Evolutionary conservation across 768 basidiomycete genomes (phyloP).

Genomic region (Boletus subparvulus): DNA sequence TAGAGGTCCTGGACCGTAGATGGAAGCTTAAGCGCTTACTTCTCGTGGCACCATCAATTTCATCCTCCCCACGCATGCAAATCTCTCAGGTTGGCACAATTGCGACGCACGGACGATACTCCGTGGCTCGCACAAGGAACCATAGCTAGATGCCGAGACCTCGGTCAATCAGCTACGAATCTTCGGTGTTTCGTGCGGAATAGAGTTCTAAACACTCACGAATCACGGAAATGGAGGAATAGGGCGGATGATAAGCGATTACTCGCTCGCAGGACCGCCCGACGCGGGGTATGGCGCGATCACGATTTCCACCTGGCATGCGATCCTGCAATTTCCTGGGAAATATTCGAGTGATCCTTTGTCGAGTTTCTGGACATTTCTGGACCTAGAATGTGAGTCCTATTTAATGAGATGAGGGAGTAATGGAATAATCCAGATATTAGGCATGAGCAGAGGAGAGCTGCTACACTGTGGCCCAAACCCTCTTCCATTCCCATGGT

Average conservation of each 20-base stretch:
- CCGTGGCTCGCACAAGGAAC: neutral
- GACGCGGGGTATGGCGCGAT: neutral
- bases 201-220: neutral
- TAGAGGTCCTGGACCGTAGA: neutral
- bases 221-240: neutral
- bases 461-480: slow-evolving; percentile 29
- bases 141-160: neutral
- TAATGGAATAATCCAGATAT: neutral
- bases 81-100: neutral
- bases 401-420: neutral
- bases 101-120: neutral
- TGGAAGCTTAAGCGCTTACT: neutral
- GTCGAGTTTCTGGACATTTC: neutral
- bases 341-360: neutral
- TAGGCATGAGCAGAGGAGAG: slow-evolving; percentile 1
- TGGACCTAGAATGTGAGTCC: neutral
- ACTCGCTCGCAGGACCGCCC: neutral
- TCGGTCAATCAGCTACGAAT: neutral
- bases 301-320: neutral
- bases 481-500: slow-evolving; percentile 52
- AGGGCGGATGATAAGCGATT: neutral
- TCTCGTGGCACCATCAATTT: neutral
- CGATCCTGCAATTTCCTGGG: neutral
- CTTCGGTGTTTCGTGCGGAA: neutral
- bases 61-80: slow-evolving; percentile 1